Conservation (phyloP, 2,329 filamentous ascomycete species). For the Fusarium siculi region DNA sequence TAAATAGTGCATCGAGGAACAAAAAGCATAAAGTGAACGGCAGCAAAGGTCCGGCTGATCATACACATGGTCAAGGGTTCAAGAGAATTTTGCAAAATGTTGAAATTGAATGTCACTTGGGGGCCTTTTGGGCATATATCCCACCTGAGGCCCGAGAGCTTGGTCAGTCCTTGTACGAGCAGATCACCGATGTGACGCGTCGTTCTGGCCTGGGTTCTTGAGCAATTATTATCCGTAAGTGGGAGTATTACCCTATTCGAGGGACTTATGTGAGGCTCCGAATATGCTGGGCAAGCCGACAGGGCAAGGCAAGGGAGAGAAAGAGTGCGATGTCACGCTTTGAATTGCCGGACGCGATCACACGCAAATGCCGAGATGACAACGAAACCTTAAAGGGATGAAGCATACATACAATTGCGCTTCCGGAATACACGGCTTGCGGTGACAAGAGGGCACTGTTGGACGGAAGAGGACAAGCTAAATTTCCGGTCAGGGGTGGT, state of each 20-base stretch:
- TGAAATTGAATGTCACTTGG: not conserved
- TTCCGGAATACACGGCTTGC: not conserved
- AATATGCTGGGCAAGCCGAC: not conserved
- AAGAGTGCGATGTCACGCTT: slow-evolving; percentile 1
- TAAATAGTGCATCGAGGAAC: slow-evolving; percentile 5
- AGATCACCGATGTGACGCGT: slow-evolving; percentile 11
- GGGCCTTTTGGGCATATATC: slow-evolving; percentile 5
- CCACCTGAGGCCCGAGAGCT: slow-evolving; percentile 15
- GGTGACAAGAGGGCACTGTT: not conserved
- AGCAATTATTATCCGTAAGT: not conserved
- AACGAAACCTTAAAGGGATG: slow-evolving; percentile 1
- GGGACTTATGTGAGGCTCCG: slow-evolving; percentile 19
- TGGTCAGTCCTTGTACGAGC: slow-evolving; percentile 8
- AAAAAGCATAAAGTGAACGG: slow-evolving; percentile 7
- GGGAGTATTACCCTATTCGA: not conserved
- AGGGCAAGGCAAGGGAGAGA: not conserved
- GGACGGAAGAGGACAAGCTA: slow-evolving; percentile 5
- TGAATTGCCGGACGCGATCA: slow-evolving; percentile 27
- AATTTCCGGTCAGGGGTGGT: not conserved
- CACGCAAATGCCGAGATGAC: slow-evolving; percentile 26
- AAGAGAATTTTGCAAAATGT: slow-evolving; percentile 6
- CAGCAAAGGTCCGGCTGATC: slow-evolving; percentile 6
- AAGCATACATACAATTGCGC: slow-evolving; percentile 3
- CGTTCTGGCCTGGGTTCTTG: not conserved
- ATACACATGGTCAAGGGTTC: slow-evolving; percentile 9